These are phyloP conservation scores for Nitzschia putrida DNA, from an alignment of 108 stramenopile species.

Conservation along the genomic window DNA sequence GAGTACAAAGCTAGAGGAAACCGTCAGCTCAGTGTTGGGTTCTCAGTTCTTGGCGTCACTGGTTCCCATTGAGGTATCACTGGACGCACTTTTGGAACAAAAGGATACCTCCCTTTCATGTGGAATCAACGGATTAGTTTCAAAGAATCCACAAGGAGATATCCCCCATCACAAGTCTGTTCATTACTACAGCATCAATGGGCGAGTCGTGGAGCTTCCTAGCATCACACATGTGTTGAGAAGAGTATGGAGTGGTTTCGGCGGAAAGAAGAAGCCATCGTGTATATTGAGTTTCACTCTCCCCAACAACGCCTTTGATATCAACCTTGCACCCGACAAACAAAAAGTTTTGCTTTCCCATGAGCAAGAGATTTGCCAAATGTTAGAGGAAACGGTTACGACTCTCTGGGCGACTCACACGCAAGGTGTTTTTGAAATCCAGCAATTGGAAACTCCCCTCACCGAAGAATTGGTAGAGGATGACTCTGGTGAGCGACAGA, in stretches of 20 bases:
- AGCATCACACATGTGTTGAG: conserved; percentile 61
- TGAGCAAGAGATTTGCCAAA: conserved; percentile 56
- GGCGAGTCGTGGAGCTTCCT: conserved; percentile 94
- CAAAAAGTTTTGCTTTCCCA: conserved; percentile 87
- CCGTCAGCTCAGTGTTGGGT: conserved; percentile 63
- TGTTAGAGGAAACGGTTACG: conserved; percentile 49
- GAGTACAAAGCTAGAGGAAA: conserved; percentile 55
- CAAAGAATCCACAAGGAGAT: conserved; percentile 68
- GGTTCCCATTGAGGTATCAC: conserved; percentile 18
- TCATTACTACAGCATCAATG: conserved; percentile 93
- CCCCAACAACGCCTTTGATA: conserved; percentile 86
- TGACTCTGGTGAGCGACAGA: conserved; percentile 22
- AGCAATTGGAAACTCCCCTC: conserved; percentile 16
- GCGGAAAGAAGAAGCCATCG: conserved; percentile 84
- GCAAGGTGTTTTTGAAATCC: conserved; percentile 58
- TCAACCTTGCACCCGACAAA: conserved; percentile 97
- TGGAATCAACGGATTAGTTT: conserved; percentile 78
- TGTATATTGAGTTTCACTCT: conserved; percentile 79
- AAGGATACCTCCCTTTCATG: conserved; percentile 31
- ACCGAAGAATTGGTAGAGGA: conserved; percentile 13
- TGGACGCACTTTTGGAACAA: conserved; percentile 3
- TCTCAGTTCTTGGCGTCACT: conserved; percentile 59
- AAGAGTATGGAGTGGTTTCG: conserved; percentile 85
- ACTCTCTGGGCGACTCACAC: conserved; percentile 60
- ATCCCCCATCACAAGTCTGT: conserved; percentile 22